Evolutionary conservation across 257 asterid species (phyloP), one percentile per base, ranked within the genome.

Genomic region (Lithospermum erythrorhizon): DNA sequence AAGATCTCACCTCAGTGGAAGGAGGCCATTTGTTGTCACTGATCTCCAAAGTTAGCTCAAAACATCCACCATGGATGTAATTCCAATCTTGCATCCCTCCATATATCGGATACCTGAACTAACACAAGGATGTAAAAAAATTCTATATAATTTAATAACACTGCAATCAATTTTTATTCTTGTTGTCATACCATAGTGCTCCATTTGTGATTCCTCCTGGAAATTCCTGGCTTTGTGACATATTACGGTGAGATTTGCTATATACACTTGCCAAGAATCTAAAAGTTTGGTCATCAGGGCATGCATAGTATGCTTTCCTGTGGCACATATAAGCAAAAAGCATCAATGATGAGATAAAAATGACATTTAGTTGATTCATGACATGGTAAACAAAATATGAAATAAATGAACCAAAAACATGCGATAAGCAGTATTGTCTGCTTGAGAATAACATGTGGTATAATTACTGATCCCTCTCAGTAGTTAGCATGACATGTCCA

Each of bases 51-150:
- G 98, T 91, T 75, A 91, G 79, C 72, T 91, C 98, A 70, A 91
- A 86, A 79, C 96, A 88, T 59, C 85, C 86, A 67, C 53, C 67
- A 66, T 79, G 72, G 41, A 91, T 81, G 76, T 91, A 91, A 74
- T 86, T 91, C 95, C 95, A 91, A 74, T 91, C 98, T 84, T 91
- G 98, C 98, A 91, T 91, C 69, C 98, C 98, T 20, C 98, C 98
- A 71, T 91, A 91, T 48, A 91, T 78, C 30, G 98, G 98, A 62
- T 91, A 90, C 98, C 98, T 90, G 72, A 72, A 85, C 69, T 27
- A 5, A 19, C 55, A 60, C 56, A 48, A 53, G n/a, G 22, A 59
- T 47, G 61, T 19, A 57, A 32, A 8, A 20, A 65, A 69, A 69
- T 63, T 62, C 30, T 55, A 61, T 61, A 52, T 25, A 19, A 53